Evolutionary conservation across 176 grass and related monocot genomes (phyloP), one percentile per base, ranked within the genome.

Genomic region (Triticum turgidum): DNA sequence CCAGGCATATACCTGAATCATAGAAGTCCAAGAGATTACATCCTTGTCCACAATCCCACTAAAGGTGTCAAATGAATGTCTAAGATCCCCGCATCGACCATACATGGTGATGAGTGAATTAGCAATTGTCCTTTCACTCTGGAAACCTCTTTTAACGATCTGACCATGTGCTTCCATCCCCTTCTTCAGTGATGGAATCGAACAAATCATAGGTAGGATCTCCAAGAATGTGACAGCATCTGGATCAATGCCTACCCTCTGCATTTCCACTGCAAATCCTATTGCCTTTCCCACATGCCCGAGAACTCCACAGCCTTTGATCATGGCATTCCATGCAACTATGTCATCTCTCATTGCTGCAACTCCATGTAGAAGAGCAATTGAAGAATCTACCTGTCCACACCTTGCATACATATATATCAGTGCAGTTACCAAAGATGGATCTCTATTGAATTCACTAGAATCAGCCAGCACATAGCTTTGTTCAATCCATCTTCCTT

Each of bases 371-470:
- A 97, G 30, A 96, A 92, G 86, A 71, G 45, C 32, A 14, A 84
- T 25, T 63, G 94, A 91, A 2, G 2, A 78, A 78, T 67, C 79
- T 76, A 96, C 66, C 76, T 90, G 82, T 65, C 89, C 85, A 33
- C 94, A 96, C 72, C 86, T 91, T 20, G 86, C 82, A 9, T 94
- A 85, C 94, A 97, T 97, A 71, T 97, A 97, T 84, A 94, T 86
- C 29, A 97, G 85, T 3, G 76, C 32, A 14, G 94, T 92, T 58
- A 94, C 7, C 29, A 94, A 18, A 79, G 81, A 86, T 24, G 91
- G 82, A 33, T 97, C 92, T 45, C 75, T 79, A 69, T 77, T 78
- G 63, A 89, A 87, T 82, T 70, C 65, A 80, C 83, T 76, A 17
- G 51, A 41, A 84, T 59, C 14, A 65, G 42, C 38, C 29, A 71